Conservation (phyloP, 1,284 basidiomycete species). For the Cryptococcus sp. region DNA sequence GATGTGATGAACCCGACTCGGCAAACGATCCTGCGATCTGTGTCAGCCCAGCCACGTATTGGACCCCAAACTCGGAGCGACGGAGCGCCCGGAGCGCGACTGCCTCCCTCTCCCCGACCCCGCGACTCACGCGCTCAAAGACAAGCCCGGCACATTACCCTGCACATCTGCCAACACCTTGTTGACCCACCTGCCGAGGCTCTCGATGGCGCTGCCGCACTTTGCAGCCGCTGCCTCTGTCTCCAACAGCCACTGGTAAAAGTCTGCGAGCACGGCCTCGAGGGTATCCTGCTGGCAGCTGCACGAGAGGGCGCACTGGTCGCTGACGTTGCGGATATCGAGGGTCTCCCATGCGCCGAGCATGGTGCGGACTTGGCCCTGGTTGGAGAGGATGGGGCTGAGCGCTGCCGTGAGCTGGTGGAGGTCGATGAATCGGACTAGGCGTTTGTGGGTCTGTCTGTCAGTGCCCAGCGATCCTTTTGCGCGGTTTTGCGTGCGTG, state of each 20-base stretch:
- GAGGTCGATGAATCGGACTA: slow-evolving; percentile 37
- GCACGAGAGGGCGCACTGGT: slow-evolving; percentile 34
- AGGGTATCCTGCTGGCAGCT: slow-evolving; percentile 25
- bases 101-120: not conserved
- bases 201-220: slow-evolving; percentile 13
- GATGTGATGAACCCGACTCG: slow-evolving; percentile 37
- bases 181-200: slow-evolving; percentile 24
- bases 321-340: slow-evolving; percentile 25
- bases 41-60: not conserved
- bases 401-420: slow-evolving; percentile 36
- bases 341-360: slow-evolving; percentile 34
- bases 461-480: not conserved
- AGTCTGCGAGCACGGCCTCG: slow-evolving; percentile 23
- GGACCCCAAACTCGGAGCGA: too few species aligned
- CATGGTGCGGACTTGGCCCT: slow-evolving; percentile 29
- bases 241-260: slow-evolving; percentile 30
- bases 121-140: slow-evolving; percentile 14
- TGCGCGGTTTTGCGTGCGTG: too few species aligned
- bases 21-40: slow-evolving; percentile 23
- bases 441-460: not conserved
- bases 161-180: slow-evolving; percentile 7
- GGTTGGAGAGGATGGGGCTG: slow-evolving; percentile 32
- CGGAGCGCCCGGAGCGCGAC: too few species aligned
- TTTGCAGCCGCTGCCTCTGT: slow-evolving; percentile 9
- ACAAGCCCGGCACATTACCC: not conserved